phyloP scores from a whole-genome alignment of 2,329 filamentous ascomycete genomes.

The Akanthomyces dipterigenus region DNA sequence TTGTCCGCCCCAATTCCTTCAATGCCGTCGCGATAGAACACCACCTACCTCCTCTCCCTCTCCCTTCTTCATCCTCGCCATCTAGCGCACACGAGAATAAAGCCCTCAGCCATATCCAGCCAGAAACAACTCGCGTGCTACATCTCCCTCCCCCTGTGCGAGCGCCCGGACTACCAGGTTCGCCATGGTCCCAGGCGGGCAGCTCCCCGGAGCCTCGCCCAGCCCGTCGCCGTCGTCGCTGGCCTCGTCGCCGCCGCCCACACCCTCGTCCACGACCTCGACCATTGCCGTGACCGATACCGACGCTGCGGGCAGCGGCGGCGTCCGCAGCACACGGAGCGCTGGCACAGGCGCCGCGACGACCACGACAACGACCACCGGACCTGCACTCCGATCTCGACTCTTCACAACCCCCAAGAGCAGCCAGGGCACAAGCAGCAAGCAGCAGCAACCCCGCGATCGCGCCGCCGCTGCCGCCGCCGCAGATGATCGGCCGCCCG shows the following conservation, averaged over 20 bases:
- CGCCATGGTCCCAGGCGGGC: conserved; percentile 6
- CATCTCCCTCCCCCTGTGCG: not conserved
- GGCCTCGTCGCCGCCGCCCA: conserved; percentile 5
- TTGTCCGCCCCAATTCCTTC: not conserved
- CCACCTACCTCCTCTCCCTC: not conserved
- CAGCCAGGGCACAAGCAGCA: not conserved
- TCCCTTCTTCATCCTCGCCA: not conserved
- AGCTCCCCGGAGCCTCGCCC: conserved; percentile 9
- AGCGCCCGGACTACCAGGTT: not conserved
- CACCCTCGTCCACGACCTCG: not conserved
- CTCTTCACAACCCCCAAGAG: not conserved
- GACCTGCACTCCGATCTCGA: not conserved
- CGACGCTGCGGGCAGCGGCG: not conserved
- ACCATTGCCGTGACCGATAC: not conserved
- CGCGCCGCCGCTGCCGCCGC: not conserved
- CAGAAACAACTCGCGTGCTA: too few species aligned
- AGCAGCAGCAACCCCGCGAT: not conserved
- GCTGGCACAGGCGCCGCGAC: not conserved
- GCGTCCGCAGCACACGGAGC: not conserved
- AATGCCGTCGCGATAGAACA: conserved; percentile 1
- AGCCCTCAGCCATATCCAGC: too few species aligned
- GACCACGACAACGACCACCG: not conserved
- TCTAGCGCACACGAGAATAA: not conserved
- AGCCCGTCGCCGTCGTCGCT: conserved; percentile 5
- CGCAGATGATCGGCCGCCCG: not conserved